Evolutionary conservation across 2,329 filamentous ascomycete species (phyloP).

Genomic region (Phaeophleospora eucalypticola): DNA sequence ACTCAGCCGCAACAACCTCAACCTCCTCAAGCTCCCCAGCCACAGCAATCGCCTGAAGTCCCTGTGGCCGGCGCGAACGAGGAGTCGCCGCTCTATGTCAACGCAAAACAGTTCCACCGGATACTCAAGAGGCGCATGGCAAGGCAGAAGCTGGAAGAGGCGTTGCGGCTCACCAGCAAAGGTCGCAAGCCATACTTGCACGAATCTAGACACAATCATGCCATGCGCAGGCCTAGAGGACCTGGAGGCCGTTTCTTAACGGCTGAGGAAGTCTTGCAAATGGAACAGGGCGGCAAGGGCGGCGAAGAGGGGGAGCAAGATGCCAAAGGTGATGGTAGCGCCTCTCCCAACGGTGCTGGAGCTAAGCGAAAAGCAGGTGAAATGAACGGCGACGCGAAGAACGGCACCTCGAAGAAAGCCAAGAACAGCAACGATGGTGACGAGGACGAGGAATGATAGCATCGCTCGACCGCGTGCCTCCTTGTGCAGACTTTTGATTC

Average conservation of each 20-base stretch:
- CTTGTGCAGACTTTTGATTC: conserved; percentile 3
- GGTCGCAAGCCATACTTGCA: conserved; percentile 95
- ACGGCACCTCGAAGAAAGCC: conserved; percentile 27
- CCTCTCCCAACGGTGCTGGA: conserved; percentile 20
- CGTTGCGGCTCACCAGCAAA: conserved; percentile 85
- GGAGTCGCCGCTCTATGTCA: conserved; percentile 94
- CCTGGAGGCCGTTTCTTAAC: conserved; percentile 94
- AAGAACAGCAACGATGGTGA: conserved; percentile 39
- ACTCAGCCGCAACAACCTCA: conserved; percentile 62
- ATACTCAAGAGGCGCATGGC: conserved; percentile 93
- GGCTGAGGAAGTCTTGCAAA: conserved; percentile 87
- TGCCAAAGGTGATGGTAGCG: conserved; percentile 36
- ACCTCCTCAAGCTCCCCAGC: conserved; percentile 48
- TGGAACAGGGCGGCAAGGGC: conserved; percentile 66
- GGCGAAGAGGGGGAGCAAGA: conserved; percentile 34
- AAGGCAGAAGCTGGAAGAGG: conserved; percentile 88
- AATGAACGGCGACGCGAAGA: conserved; percentile 25
- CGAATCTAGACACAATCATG: conserved; percentile 95
- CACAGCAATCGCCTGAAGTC: conserved; percentile 72
- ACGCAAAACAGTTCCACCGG: conserved; percentile 97
- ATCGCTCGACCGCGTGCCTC: neutral
- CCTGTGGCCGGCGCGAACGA: conserved; percentile 63
- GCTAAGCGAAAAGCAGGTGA: conserved; percentile 52
- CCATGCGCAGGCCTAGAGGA: conserved; percentile 90
- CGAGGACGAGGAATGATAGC: conserved; percentile 22